These are phyloP conservation scores for Endothia cerciana DNA, from an alignment of 2,329 filamentous ascomycete genomes.

Conservation along the genomic window DNA sequence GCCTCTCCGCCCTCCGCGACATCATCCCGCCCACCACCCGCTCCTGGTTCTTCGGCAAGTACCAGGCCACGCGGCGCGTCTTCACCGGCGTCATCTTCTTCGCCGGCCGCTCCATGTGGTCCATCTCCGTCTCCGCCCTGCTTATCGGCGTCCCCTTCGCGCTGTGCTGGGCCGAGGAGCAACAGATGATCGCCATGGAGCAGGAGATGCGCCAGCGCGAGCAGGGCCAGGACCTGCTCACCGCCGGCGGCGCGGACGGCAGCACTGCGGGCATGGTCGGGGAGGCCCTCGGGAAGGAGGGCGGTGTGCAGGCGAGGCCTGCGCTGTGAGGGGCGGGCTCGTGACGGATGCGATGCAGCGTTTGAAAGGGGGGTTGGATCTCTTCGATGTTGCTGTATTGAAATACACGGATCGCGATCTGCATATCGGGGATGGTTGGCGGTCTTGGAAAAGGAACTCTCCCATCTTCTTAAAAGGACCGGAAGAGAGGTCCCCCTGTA, in stretches of 20 bases:
- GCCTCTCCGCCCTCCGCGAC: constrained; percentile 73
- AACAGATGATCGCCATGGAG: constrained; percentile 97
- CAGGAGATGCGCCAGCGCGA: constrained; percentile 96
- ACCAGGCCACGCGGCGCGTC: constrained; percentile 58
- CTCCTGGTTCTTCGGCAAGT: constrained; percentile 66
- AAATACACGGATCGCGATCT: background rate
- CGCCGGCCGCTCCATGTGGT: constrained; percentile 86
- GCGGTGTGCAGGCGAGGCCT: constrained; percentile 51
- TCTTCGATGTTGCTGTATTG: background rate
- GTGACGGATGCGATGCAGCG: background rate
- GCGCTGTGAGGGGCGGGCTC: constrained; percentile 48
- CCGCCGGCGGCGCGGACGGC: constrained; percentile 47
- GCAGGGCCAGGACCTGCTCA: constrained; percentile 75
- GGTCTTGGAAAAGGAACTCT: background rate
- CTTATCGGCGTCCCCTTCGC: constrained; percentile 92
- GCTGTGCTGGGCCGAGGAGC: constrained; percentile 91
- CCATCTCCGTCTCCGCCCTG: constrained; percentile 86
- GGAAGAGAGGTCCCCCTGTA: background rate
- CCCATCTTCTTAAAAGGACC: constrained; percentile 1
- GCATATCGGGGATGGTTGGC: background rate
- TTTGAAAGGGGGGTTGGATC: background rate
- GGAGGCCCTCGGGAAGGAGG: constrained; percentile 52
- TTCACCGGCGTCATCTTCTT: constrained; percentile 67
- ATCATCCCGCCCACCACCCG: constrained; percentile 76
- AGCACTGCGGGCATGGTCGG: constrained; percentile 55